phyloP scores from a whole-genome alignment of 1,284 basidiomycete species.

The Termitomyces sp. region DNA sequence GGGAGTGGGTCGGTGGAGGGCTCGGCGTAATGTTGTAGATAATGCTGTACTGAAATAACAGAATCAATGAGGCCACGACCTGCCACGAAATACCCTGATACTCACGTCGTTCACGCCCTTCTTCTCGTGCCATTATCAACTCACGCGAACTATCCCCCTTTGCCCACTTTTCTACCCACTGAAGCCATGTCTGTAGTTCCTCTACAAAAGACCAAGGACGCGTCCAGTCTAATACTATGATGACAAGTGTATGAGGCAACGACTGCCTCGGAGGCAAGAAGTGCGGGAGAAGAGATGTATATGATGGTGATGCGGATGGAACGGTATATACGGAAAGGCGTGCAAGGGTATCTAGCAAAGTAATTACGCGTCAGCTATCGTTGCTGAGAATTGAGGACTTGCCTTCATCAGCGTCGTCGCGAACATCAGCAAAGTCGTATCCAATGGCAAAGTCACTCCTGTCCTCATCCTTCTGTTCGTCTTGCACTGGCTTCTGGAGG shows the following conservation, averaged over 20 bases:
- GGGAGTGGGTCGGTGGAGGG: slow-evolving; percentile 64
- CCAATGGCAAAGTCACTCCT: slow-evolving; percentile 74
- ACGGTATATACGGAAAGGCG: slow-evolving; percentile 87
- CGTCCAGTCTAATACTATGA: slow-evolving; percentile 96
- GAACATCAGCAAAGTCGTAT: slow-evolving; percentile 82
- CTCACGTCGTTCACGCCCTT: slow-evolving; percentile 80
- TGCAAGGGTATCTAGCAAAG: slow-evolving; percentile 68
- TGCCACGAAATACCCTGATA: slow-evolving; percentile 15
- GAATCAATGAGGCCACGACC: slow-evolving; percentile 7
- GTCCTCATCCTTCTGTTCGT: slow-evolving; percentile 54
- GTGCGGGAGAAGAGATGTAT: slow-evolving; percentile 76
- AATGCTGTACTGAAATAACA: slow-evolving; percentile 65
- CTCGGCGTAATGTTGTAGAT: slow-evolving; percentile 87
- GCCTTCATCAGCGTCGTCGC: slow-evolving; percentile 89
- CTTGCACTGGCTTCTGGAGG: slow-evolving; percentile 56
- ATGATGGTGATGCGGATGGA: slow-evolving; percentile 71
- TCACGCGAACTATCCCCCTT: slow-evolving; percentile 66
- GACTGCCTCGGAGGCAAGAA: slow-evolving; percentile 72
- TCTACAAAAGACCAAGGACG: slow-evolving; percentile 86
- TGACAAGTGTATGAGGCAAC: slow-evolving; percentile 74
- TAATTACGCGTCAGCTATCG: slow-evolving; percentile 8
- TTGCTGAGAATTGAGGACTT: slow-evolving; percentile 23
- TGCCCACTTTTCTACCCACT: slow-evolving; percentile 79
- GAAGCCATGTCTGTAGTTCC: slow-evolving; percentile 84
- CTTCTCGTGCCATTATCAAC: slow-evolving; percentile 65